Percentiles rank a stretch among this genome's conserved stretches.
Evolutionary conservation across 441 rosid genomes (phyloP).

Genomic region (Corymbia calophylla): DNA sequence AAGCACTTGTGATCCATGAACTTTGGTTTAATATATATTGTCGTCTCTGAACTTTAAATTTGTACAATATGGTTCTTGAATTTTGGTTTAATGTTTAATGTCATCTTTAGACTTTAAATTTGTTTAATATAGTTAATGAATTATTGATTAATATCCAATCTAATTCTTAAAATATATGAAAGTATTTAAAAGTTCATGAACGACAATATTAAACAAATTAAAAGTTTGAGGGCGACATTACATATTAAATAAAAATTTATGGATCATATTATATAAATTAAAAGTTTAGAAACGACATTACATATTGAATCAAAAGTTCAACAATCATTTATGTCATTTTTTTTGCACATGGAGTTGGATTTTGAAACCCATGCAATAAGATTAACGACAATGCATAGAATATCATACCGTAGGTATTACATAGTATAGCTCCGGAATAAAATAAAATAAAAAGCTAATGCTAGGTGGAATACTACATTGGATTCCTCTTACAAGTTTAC

Average conservation of each 20-base stretch:
- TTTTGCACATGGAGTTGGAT: background rate
- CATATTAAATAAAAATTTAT: background rate
- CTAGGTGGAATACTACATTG: background rate
- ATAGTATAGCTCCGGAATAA: too few species aligned
- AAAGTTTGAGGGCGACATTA: too few species aligned
- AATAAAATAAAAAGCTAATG: background rate
- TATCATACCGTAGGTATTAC: background rate
- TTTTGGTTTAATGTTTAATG: rapidly evolving
- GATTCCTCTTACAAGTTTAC: background rate
- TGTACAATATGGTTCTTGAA: background rate
- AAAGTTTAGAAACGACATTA: rapidly evolving
- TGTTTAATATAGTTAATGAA: background rate
- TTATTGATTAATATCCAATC: background rate
- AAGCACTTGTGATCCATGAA: rapidly evolving
- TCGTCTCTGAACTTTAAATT: rapidly evolving
- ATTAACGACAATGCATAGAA: background rate
- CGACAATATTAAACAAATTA: too few species aligned
- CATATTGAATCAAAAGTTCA: too few species aligned
- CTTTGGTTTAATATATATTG: rapidly evolving
- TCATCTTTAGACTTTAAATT: rapidly evolving
- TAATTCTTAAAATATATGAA: background rate
- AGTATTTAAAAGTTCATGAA: background rate
- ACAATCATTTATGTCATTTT: background rate
- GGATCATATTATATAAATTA: background rate
- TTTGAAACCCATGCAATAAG: background rate